Conservation (phyloP, 225 moss, liverwort and hornwort species). For the Bryoerythrophyllum caledonicum region DNA sequence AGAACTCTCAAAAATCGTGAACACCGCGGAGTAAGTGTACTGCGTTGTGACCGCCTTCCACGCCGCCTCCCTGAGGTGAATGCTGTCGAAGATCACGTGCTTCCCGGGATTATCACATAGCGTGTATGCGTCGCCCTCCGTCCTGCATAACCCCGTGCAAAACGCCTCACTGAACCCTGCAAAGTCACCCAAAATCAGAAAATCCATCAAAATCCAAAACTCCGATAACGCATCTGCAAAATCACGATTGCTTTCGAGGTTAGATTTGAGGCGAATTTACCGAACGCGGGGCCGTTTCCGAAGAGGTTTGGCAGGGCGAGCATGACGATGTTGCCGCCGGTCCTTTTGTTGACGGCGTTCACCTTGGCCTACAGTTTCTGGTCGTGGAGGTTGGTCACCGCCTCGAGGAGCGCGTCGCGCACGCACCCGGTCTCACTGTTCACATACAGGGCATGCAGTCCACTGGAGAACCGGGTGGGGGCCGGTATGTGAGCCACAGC, state of each 20-base stretch:
- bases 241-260: too few relatives aligned
- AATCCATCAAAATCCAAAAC: too few relatives aligned
- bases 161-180: slow-evolving; percentile 45
- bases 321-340: slow-evolving; percentile 47
- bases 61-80: slow-evolving; percentile 56
- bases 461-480: too few relatives aligned
- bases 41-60: slow-evolving; percentile 48
- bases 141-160: slow-evolving; percentile 32
- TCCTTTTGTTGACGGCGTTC: slow-evolving; percentile 19
- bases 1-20: too few relatives aligned
- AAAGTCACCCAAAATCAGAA: too few relatives aligned
- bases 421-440: slow-evolving; percentile 52
- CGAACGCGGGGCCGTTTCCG: slow-evolving; percentile 37
- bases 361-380: slow-evolving; percentile 42
- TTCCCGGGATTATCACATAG: slow-evolving; percentile 39
- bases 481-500: too few relatives aligned
- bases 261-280: background rate
- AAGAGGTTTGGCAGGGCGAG: slow-evolving; percentile 45
- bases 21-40: slow-evolving; percentile 30
- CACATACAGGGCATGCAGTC: slow-evolving; percentile 55
- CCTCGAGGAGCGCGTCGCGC: slow-evolving; percentile 26
- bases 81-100: slow-evolving; percentile 60
- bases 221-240: too few relatives aligned
- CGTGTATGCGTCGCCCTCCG: background rate
- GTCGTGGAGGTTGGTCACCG: slow-evolving; percentile 40